Conservation (phyloP, 2,329 filamentous ascomycete species). For the Aspergillus sp. region DNA sequence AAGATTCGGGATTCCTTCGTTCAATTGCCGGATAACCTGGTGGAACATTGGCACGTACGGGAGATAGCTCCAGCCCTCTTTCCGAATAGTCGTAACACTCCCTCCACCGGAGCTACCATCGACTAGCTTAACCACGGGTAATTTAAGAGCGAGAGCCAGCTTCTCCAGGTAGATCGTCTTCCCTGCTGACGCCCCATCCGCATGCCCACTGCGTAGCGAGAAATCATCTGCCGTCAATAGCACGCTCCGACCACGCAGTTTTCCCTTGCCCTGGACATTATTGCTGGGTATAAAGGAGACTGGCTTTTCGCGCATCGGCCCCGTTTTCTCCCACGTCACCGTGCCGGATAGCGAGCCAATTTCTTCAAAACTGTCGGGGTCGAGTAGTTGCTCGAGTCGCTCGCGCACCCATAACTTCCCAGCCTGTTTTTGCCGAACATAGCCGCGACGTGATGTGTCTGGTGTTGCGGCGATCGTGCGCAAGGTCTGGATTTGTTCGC, state of each 20-base stretch:
- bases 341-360: conserved; percentile 65
- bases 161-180: conserved; percentile 68
- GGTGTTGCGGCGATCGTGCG: conserved; percentile 60
- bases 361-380: conserved; percentile 60
- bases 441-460: conserved; percentile 59
- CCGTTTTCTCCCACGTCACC: conserved; percentile 59
- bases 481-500: conserved; percentile 59
- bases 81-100: conserved; percentile 63
- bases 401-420: conserved; percentile 70
- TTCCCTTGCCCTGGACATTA: conserved; percentile 65
- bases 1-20: conserved; percentile 67
- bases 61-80: conserved; percentile 62
- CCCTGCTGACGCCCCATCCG: conserved; percentile 61
- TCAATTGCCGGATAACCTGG: conserved; percentile 61
- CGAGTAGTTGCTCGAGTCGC: conserved; percentile 62
- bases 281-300: conserved; percentile 62
- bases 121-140: conserved; percentile 67
- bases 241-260: conserved; percentile 57
- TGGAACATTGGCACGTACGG: conserved; percentile 61
- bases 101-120: conserved; percentile 68
- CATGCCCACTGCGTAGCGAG: conserved; percentile 65
- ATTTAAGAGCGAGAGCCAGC: conserved; percentile 58
- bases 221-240: conserved; percentile 69
- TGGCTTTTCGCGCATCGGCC: conserved; percentile 45
- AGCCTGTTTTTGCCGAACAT: conserved; percentile 65